Conservation (phyloP, 139 green algal species). For the Desmodesmus armatus region DNA sequence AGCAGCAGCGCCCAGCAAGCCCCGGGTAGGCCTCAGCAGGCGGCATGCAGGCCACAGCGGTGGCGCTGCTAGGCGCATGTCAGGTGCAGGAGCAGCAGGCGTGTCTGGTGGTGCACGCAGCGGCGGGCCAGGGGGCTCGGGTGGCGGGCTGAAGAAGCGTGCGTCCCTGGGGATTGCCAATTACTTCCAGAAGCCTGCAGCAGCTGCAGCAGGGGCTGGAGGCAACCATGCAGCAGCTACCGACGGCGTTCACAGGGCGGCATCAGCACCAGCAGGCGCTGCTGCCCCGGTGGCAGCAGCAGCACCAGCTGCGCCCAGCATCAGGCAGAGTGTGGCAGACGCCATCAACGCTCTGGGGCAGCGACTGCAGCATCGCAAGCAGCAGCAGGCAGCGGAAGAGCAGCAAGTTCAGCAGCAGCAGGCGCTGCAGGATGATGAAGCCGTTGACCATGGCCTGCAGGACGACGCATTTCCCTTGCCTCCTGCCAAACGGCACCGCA, state of each 20-base stretch:
- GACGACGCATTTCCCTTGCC: neutral
- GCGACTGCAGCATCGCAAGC: neutral
- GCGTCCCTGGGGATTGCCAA: slow-evolving; percentile 8
- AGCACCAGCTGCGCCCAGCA: neutral
- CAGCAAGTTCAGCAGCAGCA: neutral
- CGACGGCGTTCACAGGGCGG: neutral
- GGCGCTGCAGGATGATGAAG: neutral
- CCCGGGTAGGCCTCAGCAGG: slow-evolving; percentile 13
- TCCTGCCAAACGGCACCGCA: neutral
- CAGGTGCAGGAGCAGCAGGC: slow-evolving; percentile 14
- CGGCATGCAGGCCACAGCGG: neutral
- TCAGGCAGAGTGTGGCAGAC: no score
- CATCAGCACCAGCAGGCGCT: neutral
- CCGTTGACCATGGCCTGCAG: slow-evolving; percentile 5
- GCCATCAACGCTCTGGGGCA: no score
- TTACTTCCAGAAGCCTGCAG: slow-evolving; percentile 20
- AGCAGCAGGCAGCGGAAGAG: neutral
- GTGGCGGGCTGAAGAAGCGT: neutral
- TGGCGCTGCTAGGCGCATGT: neutral
- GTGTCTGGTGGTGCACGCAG: neutral
- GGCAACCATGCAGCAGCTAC: no score
- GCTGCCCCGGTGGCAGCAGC: neutral
- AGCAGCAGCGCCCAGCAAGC: neutral
- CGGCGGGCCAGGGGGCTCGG: neutral
- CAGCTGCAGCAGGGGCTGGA: neutral